Evolutionary conservation across 257 asterid genomes (phyloP).

Genomic region (Leonotis leonurus): DNA sequence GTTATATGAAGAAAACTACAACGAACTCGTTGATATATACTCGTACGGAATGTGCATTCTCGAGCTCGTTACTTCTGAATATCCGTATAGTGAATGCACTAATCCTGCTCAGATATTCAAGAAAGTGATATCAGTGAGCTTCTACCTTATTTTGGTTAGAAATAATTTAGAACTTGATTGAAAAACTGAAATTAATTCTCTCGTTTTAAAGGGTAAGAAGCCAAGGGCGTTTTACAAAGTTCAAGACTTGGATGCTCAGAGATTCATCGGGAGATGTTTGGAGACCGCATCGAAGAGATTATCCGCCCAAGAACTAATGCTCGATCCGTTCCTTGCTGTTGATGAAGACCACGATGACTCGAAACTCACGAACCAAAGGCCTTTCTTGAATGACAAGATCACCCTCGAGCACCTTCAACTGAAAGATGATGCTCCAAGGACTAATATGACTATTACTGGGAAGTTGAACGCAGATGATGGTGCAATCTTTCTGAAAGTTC

Average conservation of each 20-base stretch:
- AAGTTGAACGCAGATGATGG: constrained; percentile 73
- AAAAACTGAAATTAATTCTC: too few relatives aligned
- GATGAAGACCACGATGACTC: constrained; percentile 30
- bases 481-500: constrained; percentile 80
- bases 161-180: too few relatives aligned
- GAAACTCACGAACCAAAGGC: constrained; percentile 39
- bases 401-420: constrained; percentile 56
- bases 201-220: constrained; percentile 74
- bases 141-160: not conserved
- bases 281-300: constrained; percentile 66
- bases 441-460: constrained; percentile 93
- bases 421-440: constrained; percentile 48
- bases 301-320: constrained; percentile 72
- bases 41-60: constrained; percentile 88
- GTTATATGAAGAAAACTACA: constrained; percentile 77
- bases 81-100: constrained; percentile 89
- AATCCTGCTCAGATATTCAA: constrained; percentile 94
- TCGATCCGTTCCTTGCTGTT: constrained; percentile 61
- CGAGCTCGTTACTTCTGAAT: constrained; percentile 89
- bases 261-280: constrained; percentile 78
- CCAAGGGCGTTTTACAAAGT: constrained; percentile 97
- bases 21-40: constrained; percentile 85
- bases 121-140: constrained; percentile 78
- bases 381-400: constrained; percentile 50
- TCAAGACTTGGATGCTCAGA: constrained; percentile 81